phyloP scores from a whole-genome alignment of 768 basidiomycete genomes.

The Russula sp. region DNA sequence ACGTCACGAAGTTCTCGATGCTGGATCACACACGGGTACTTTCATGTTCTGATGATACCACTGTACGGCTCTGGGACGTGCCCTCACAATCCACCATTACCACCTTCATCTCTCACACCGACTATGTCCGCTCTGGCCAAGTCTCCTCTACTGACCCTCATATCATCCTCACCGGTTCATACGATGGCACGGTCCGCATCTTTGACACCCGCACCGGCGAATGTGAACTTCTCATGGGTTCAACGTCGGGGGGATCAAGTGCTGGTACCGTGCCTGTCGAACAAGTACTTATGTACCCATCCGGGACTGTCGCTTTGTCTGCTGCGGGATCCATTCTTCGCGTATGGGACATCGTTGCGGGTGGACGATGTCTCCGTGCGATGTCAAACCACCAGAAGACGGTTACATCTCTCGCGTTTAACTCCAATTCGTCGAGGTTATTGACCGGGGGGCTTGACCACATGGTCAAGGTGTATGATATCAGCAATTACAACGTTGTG shows the following conservation, averaged over 20 bases:
- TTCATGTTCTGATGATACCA: constrained; percentile 95
- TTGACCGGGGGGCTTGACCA: constrained; percentile 92
- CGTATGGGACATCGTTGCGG: constrained; percentile 92
- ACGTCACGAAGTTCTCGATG: constrained; percentile 89
- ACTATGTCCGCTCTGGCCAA: constrained; percentile 94
- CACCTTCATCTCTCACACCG: constrained; percentile 83
- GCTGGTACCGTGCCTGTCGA: constrained; percentile 68
- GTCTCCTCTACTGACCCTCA: constrained; percentile 80
- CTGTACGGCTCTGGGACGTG: constrained; percentile 92
- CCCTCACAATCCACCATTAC: constrained; percentile 77
- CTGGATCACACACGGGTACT: constrained; percentile 79
- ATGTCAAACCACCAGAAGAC: constrained; percentile 99
- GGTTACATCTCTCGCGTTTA: constrained; percentile 83
- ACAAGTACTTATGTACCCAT: constrained; percentile 88
- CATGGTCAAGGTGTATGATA: constrained; percentile 98
- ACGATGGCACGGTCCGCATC: constrained; percentile 86
- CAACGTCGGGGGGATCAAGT: constrained; percentile 33
- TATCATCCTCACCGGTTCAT: constrained; percentile 88
- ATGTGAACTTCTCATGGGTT: constrained; percentile 80
- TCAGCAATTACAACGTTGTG: constrained; percentile 88
- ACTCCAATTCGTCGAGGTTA: constrained; percentile 69
- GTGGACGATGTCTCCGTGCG: constrained; percentile 84
- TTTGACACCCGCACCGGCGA: constrained; percentile 83
- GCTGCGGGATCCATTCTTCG: constrained; percentile 90
- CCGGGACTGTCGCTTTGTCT: constrained; percentile 80